Conservation (phyloP, 2,329 filamentous ascomycete genomes). For the Zymoseptoria brevis region DNA sequence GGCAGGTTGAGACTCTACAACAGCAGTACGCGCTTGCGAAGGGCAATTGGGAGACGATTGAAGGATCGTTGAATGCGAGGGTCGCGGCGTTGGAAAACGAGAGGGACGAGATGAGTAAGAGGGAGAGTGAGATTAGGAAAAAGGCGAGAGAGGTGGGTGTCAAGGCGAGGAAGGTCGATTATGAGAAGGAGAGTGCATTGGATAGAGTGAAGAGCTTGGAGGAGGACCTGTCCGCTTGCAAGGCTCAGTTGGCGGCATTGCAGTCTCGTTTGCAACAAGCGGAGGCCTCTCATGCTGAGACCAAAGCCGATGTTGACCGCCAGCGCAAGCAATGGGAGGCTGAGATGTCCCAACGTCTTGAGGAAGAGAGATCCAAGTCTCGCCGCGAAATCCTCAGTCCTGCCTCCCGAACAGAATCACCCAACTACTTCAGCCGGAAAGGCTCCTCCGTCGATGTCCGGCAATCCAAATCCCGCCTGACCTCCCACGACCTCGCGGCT, state of each 20-base stretch:
- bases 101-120: conserved; percentile 72
- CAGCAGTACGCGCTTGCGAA: conserved; percentile 90
- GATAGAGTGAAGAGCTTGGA: conserved; percentile 57
- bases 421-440: conserved; percentile 31
- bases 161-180: conserved; percentile 62
- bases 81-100: conserved; percentile 78
- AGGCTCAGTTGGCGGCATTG: conserved; percentile 53
- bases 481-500: conserved; percentile 22
- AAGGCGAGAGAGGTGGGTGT: conserved; percentile 78
- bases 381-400: conserved; percentile 33
- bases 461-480: conserved; percentile 24
- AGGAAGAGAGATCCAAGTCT: conserved; percentile 58
- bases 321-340: conserved; percentile 53
- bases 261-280: conserved; percentile 57
- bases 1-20: conserved; percentile 91
- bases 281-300: conserved; percentile 55
- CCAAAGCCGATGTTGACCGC: conserved; percentile 48
- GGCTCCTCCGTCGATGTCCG: conserved; percentile 26
- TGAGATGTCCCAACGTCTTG: conserved; percentile 50
- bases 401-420: conserved; percentile 30
- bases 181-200: conserved; percentile 68
- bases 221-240: conserved; percentile 54
- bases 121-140: conserved; percentile 79
- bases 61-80: conserved; percentile 72
- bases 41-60: conserved; percentile 96